A percentile compares a stretch with the other conserved stretches of the same genome.
Conservation (phyloP, 441 rosid genomes). For the Bocquillonia castaneifolia region DNA sequence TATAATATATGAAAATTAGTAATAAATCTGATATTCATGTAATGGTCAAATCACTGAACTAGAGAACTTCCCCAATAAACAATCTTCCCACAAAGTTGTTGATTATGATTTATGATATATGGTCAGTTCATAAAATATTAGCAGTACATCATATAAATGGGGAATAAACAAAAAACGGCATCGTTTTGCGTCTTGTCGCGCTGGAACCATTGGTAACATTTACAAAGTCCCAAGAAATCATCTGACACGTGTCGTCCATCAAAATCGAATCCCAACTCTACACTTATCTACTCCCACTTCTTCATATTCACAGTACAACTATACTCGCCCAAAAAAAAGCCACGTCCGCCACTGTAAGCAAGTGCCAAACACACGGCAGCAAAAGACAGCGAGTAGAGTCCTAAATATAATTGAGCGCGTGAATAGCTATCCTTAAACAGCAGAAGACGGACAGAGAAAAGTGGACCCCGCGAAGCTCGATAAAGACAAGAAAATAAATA, state of each 20-base stretch:
- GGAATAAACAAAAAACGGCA: neutral
- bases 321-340: neutral
- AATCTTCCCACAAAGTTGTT: neutral
- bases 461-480: neutral
- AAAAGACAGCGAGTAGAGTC: neutral
- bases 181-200: neutral
- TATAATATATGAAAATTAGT: neutral
- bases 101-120: neutral
- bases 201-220: neutral
- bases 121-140: no score
- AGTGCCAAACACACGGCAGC: no score
- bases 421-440: neutral
- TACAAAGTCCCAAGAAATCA: neutral
- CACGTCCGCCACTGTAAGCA: neutral
- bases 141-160: no score
- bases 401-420: neutral
- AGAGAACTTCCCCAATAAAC: neutral
- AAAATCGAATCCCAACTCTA: neutral
- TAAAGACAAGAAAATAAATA: neutral
- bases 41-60: neutral
- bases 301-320: no score
- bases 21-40: neutral
- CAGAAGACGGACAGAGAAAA: neutral
- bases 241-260: slow-evolving; percentile 12
- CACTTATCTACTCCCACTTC: neutral